Base-by-base conservation (phyloP, 1,284 basidiomycete genomes). In the Mycena sp. region DNA sequence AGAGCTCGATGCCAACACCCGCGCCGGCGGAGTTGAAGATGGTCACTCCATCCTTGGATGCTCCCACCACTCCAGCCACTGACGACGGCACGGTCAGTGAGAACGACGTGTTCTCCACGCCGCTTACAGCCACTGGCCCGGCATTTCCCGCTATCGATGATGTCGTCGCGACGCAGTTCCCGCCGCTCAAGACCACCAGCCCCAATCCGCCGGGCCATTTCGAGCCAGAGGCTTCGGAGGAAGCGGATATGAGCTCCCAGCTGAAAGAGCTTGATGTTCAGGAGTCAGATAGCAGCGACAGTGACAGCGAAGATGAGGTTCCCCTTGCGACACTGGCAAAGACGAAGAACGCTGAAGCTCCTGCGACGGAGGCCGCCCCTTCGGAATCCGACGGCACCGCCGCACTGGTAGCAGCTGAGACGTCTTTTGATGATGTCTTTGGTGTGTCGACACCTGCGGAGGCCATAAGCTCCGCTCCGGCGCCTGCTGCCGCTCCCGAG, bases 251-350 rank as follows among this genome's bases (percentile, higher is more conserved):
- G 17, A 76, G 73, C 25, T 70, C 84, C 9, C 77, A 81, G 30
- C 76, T 91, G n/a, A 84, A 86, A 61, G 90, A 94, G 60, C 71
- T 91, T 53, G 91, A 90, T 17, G 74, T 82, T 11, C 79, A 88
- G 4, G 91, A 91, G 40, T 84, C 86, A 1, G 91, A 92, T 63
- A 81, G 77, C 57, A 81, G 86, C 44, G 84, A 83, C 51, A 80
- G 84, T 41, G 84, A 83, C 45, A 82, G 85, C 26, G 83, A 85
- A 40, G 87, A 88, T 58, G 81, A 84, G 70, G 80, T 76, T 37
- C 81, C 82, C n/a, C 70, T 82, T 29, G 77, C 78, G 45, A 68
- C 77, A 60, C 68, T 82, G 26, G 71, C 70, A 44, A 71, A 71
- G 61, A 67, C 37, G 63, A 74, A 69, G 60, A 40, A 73, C 69